Evolutionary conservation across 371 early-diverging fungal species (phyloP), one percentile per base, ranked within the genome.

Genomic region (Mortierella sp.): DNA sequence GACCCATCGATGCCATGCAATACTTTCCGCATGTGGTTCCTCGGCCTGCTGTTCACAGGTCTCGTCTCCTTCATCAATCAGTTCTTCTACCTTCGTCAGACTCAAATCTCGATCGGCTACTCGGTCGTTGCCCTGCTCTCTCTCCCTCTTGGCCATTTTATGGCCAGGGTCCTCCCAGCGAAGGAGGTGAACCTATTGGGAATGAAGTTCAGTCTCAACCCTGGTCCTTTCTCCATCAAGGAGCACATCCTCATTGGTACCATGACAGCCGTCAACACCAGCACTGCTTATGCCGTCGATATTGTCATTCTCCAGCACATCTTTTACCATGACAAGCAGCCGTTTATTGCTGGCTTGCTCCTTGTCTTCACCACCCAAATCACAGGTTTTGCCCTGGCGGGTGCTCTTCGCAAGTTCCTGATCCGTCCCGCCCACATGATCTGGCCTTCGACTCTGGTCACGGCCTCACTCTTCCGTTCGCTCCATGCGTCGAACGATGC

Each of bases 361-460:
- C 74, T 88, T 21, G 70, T 89, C n/a, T 58, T 87, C 68, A 79
- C 87, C 6, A 86, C 89, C 50, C 88, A 90, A 72, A 46, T 85
- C 57, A 72, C 89, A 62, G 93, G 93, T 45, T 91, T 87, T 75
- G 91, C 91, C 37, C 76, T 92, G 46, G 88, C 94, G 4, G 94
- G 94, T 25, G 60, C 88, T 12, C 72, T 83, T 44, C 86, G 91
- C 28, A 72, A 81, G 30, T 89, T 84, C 70, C 75, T 93, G 12
- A 90, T 92, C 30, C 68, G 84, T 14, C 93, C 71, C 7, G 71
- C 88, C 0, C 83, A 84, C n/a, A 94, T 95, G 95, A 82, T 94
- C 26, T 96, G 96, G 96, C 96, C 96, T 3, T 74, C 85, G 0
- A 86, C 83, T 14, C 82, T 97, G 18, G 88, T 94, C 26, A 86